Evolutionary conservation across 139 green algal species (phyloP), one percentile per base, ranked within the genome.

Genomic region (Closterium sp.): DNA sequence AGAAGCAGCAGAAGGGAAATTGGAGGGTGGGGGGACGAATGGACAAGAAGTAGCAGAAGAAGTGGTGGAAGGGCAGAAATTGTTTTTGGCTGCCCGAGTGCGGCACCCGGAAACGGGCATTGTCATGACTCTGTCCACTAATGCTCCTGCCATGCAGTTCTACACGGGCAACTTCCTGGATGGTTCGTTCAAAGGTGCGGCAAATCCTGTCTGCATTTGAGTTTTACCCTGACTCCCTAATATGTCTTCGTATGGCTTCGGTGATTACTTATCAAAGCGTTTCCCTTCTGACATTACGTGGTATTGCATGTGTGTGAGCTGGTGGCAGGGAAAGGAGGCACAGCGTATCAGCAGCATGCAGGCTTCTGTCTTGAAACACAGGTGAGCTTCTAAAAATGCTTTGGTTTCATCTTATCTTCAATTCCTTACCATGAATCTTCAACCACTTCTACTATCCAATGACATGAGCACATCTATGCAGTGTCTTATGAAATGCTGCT

Each of bases 101-200:
- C 90, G 30, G 42, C 32, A 92, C 19, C 90, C 90, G 27, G 27
- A 30, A 3, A 92, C 24, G 4, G 90, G 90, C 90, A 45, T 85
- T 7, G 5, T 92, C 24, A 90, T 92, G 90, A 91, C 38, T 13
- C 73, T 92, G 27, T 32, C 30, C 13, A 90, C 90, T 21, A 90
- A 42, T 10, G 90, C 73, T 2, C 34, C 97, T 0, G 98, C 97
- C 17, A 85, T 99, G 88, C 97, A 98, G 90, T 96, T 98, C 32
- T 98, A 98, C 95, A 96, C 95, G 9, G 97, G 96, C 86, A 94
- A 92, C 90, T 92, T 90, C 45, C 90, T 92, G 32, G 89, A 92
- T 90, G 38, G 89, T 42, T 34, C 89, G 1, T 29, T 92, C 30
- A 79, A 29, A 88, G 89, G 89, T 92, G 32, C 2, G 89, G 62